Conservation (phyloP, 78 protist species). For the Dictyostelium discoideum region dicty_2.7 NC_007090.3:1262501-1263000, state of each 20-base stretch:
- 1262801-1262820: constrained; percentile 77
- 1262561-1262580: constrained; percentile 65
- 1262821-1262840: constrained; percentile 72
- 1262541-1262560: constrained; percentile 39
- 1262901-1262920: constrained; percentile 73
- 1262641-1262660: constrained; percentile 34
- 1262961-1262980: constrained; percentile 61
- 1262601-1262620: constrained; percentile 40
- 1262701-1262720: constrained; percentile 16
- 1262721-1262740: constrained; percentile 28
- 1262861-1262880: not conserved
- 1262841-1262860: constrained; percentile 43
- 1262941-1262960: constrained; percentile 29
- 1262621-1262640: constrained; percentile 54
- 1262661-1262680: constrained; percentile 45
- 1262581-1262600: constrained; percentile 36
- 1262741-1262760: constrained; percentile 18
- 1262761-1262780: constrained; percentile 47
- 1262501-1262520: constrained; percentile 50
- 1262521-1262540: constrained; percentile 37
- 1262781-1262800: constrained; percentile 66
- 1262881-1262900: constrained; percentile 75
- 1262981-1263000: constrained; percentile 26
- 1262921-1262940: constrained; percentile 10
- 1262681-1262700: constrained; percentile 55